These are phyloP conservation scores for Talaromyces marneffei DNA, from an alignment of 2,329 filamentous ascomycete species.

Conservation along the genomic window DNA sequence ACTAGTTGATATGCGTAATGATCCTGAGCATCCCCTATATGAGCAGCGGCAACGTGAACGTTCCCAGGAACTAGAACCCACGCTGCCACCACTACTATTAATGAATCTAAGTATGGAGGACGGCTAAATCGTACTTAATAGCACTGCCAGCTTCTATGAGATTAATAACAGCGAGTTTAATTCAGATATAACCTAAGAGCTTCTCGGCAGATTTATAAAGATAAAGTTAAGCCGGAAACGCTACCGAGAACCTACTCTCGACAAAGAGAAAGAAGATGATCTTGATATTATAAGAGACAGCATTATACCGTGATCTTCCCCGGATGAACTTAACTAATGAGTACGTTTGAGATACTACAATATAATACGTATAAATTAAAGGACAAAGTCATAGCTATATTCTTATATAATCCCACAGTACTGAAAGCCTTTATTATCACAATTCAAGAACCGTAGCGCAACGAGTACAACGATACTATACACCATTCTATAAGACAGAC, in stretches of 20 bases:
- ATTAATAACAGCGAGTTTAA: neutral
- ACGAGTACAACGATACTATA: slow-evolving; percentile 19
- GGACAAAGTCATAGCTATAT: slow-evolving; percentile 20
- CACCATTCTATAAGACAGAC: slow-evolving; percentile 19
- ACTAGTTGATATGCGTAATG: neutral
- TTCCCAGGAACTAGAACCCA: neutral
- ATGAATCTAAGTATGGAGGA: neutral
- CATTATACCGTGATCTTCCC: neutral
- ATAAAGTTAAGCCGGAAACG: too few relatives aligned
- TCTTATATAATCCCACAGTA: slow-evolving; percentile 17
- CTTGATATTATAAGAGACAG: neutral
- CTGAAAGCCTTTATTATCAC: slow-evolving; percentile 22
- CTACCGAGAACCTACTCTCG: too few relatives aligned
- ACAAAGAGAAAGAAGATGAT: too few relatives aligned
- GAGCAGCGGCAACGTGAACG: neutral
- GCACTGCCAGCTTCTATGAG: neutral
- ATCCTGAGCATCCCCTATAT: neutral
- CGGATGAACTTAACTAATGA: neutral
- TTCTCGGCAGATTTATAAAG: too few relatives aligned
- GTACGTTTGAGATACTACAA: slow-evolving; percentile 20
- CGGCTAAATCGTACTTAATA: neutral
- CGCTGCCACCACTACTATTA: neutral
- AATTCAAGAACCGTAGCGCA: slow-evolving; percentile 23
- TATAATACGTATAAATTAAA: too few relatives aligned
- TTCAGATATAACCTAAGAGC: too few relatives aligned